These are phyloP conservation scores for Miscanthus lutarioriparius DNA, from an alignment of 176 grass and related monocot species.

Conservation along the genomic window DNA sequence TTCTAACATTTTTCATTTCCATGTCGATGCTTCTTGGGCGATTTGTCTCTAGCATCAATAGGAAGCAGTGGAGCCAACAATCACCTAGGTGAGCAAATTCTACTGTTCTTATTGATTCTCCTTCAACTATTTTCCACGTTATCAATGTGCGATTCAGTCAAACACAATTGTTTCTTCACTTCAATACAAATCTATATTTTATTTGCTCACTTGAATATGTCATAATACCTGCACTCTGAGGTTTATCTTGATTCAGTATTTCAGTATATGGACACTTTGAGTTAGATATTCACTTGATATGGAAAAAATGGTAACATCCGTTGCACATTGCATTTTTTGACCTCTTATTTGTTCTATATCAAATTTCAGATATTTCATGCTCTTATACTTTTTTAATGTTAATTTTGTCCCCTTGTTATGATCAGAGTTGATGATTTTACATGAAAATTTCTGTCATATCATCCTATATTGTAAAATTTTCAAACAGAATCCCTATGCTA, in stretches of 20 bases:
- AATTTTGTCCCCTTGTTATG: background rate
- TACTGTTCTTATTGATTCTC: slow-evolving; percentile 5
- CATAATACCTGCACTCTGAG: background rate
- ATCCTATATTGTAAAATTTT: background rate
- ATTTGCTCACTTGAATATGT: background rate
- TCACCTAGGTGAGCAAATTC: slow-evolving; percentile 58
- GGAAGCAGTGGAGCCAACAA: slow-evolving; percentile 48
- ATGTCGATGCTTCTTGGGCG: slow-evolving; percentile 84
- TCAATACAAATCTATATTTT: background rate
- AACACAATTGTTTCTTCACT: background rate
- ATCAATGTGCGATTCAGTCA: background rate
- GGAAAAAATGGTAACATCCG: background rate
- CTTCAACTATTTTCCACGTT: slow-evolving; percentile 5
- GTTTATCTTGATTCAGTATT: background rate
- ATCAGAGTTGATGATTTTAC: background rate
- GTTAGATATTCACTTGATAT: background rate
- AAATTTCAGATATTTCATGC: background rate
- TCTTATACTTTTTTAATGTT: background rate
- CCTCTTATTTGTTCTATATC: background rate
- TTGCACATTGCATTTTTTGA: background rate
- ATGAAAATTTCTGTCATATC: background rate
- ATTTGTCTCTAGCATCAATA: slow-evolving; percentile 50
- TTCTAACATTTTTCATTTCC: slow-evolving; percentile 86
- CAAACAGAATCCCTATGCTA: slow-evolving; percentile 14
- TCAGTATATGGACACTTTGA: background rate